Base-by-base conservation (phyloP, 1,139 yeast species). In the Yamadazyma dendronema region DNA sequence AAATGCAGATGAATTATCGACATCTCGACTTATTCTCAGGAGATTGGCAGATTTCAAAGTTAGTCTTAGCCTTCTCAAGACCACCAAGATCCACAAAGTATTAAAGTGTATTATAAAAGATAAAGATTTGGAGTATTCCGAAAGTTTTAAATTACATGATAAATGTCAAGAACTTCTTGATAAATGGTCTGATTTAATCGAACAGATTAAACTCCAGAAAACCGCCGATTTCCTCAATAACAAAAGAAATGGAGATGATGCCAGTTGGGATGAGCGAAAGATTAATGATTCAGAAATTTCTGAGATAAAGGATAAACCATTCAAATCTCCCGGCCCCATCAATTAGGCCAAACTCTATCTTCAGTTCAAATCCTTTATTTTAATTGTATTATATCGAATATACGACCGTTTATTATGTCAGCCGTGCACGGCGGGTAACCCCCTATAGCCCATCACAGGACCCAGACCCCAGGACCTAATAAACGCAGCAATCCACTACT, bases 51-150 rank as follows among this genome's bases (percentile, higher is more conserved):
- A 66, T 22, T 72, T 73, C 42, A 69, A 76, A 1, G 78, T 82
- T 16, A 78, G 74, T 32, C 74, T 77, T 34, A 79, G 76, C n/a
- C 58, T 73, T 40, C 61, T 76, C 42, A 74, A 56, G 59, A 74
- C 60, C 62, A 72, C 80, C 14, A 76, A 74, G 48, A 61, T 76
- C 37, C 80, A 76, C 49, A 76, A 76, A 52, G 81, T 76, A 2
- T 55, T 75, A 44, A 73, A 69, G 51, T 74, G 77, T 42, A 73
- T 75, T 30, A 50, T 67, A 38, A 65, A 62, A 42, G 67, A 67
- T 42, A 62, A 61, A 28, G 61, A 61, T 32, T 61, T 73, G 49
- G 72, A 62, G 42, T 68, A 67, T 41, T 63, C 71, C 17, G 71
- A 72, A 38, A 72, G 74, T 45, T 72, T 67, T 53, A 64, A 68